Evolutionary conservation across 805 yeast species (phyloP), one percentile per base, ranked within the genome.

Genomic region (Hanseniaspora thailandica): DNA sequence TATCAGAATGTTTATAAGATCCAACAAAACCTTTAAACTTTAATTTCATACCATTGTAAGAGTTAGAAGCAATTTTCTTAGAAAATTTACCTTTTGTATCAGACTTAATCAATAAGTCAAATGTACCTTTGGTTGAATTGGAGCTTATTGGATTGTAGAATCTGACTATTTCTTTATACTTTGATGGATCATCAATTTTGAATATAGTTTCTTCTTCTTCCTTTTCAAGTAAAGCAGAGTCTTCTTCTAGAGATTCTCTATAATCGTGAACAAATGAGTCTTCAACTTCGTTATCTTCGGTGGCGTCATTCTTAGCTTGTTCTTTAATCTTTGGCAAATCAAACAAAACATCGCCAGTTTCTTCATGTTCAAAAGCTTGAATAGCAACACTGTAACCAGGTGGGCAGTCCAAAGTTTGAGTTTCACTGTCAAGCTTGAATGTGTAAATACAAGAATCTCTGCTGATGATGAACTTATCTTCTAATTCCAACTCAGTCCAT

Each of bases 1-100:
- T n/a, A 58, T 61, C 63, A 82, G 82, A 5, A 23, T 54, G 51
- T 33, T 77, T 66, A 66, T 85, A 78, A 63, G 81, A 75, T 15
- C 94, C 93, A 47, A 84, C 84, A 17, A 93, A 88, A 1, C 95
- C 95, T 65, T 80, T 77, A 62, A 85, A 84, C 57, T 76, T 76
- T 19, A 84, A 84, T 50, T 68, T 70, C 60, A 85, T 71, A 57
- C 72, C 62, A 12, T 47, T 53, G 36, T 53, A 53, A 15, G 52
- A 30, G 22, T 47, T 43, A 17, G 55, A 47, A 4, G 90, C 90
- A 66, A 85, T 77, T 57, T 74, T 69, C 60, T 72, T 79, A 5
- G 89, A 82, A 7, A 85, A 86, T 54, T 66, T 73, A 35, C 95
- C 95, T 36, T 79, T 77, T 36, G 77, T 72, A 64, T 85, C 84